phyloP scores from a whole-genome alignment of 495 filamentous ascomycete genomes.

The Neurospora sp. region DNA sequence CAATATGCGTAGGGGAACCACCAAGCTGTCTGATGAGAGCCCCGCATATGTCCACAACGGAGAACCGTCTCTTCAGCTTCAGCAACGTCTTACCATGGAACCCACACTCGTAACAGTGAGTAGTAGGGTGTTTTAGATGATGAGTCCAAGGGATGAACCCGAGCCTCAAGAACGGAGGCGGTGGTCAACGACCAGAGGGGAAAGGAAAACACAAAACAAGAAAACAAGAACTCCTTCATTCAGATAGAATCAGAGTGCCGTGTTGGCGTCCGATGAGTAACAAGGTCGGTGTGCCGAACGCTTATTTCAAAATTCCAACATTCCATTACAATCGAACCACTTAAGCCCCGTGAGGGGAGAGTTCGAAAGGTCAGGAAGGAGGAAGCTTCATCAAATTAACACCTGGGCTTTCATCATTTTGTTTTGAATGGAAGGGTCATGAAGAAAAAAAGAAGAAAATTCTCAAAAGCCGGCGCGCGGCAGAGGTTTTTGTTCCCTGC shows the following conservation, averaged over 20 bases:
- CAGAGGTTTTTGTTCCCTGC: slow-evolving; percentile 9
- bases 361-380: slow-evolving; percentile 54
- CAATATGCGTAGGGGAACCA: background rate
- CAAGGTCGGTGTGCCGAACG: slow-evolving; percentile 99
- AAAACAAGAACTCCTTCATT: slow-evolving; percentile 20
- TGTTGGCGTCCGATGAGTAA: slow-evolving; percentile 93
- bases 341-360: slow-evolving; percentile 80
- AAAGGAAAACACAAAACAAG: slow-evolving; percentile 2
- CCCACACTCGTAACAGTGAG: background rate
- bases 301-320: slow-evolving; percentile 80
- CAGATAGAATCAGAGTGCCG: slow-evolving; percentile 80
- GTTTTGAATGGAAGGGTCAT: slow-evolving; percentile 96
- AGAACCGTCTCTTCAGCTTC: background rate
- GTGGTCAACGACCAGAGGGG: background rate
- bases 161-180: background rate
- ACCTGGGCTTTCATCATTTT: slow-evolving; percentile 99
- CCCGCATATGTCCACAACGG: background rate
- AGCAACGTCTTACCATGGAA: background rate
- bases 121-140: background rate
- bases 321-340: slow-evolving; percentile 63
- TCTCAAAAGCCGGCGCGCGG: slow-evolving; percentile 6
- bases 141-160: background rate
- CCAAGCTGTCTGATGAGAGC: background rate
- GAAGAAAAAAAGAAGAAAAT: slow-evolving; percentile 44
- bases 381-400: slow-evolving; percentile 74